Base-by-base conservation (phyloP, 2,329 filamentous ascomycete genomes). In the Diaporthe sp. region DNA sequence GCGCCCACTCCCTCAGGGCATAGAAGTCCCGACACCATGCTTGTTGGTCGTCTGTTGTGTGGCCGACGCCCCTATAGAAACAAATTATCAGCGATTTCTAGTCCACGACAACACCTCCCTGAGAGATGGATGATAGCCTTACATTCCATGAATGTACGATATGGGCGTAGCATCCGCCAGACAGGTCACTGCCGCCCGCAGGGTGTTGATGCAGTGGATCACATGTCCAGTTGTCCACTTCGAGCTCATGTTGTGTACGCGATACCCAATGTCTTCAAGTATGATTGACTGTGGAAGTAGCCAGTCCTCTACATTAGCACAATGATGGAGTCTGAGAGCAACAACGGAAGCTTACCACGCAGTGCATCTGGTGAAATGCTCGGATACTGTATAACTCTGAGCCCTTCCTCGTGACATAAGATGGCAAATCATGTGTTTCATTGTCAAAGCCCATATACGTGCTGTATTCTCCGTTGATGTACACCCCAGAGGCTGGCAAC, bases 1-100 rank as follows among this genome's bases (percentile, higher is more conserved):
- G 50, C 25, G 50, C 50, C 50, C 50, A 54, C 15, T 13, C 8
- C 50, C 50, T 54, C 50, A 54, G n/a, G 1, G 50, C 50, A 28
- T 54, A 50, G 45, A 54, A 54, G 10, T 54, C 50, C 25, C 50
- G 50, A 54, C 50, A 54, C n/a, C 50, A 54, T 54, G 50, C 50
- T 28, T 54, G 50, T 28, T 54, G 50, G 13, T 15, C 50, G 6
- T 54, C 50, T 13, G 50, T 54, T 10, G 50, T 54, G 25, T 54
- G 50, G 25, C 50, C 50, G n/a, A 54, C n/a, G 12, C 50, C 50
- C 50, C 50, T 54, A 28, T 8, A 15, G 28, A 13, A 13, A 47
- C 22, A 25, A 7, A 4, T 28, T 9, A 12, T 25, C 12, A 54
- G n/a, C n/a, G 13, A 10, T 50, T 50, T 15, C 7, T 12, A 10